Percentiles rank a stretch among this genome's conserved stretches.
Conservation (phyloP, 2,329 filamentous ascomycete genomes). For the Phyllachora maydis region DNA sequence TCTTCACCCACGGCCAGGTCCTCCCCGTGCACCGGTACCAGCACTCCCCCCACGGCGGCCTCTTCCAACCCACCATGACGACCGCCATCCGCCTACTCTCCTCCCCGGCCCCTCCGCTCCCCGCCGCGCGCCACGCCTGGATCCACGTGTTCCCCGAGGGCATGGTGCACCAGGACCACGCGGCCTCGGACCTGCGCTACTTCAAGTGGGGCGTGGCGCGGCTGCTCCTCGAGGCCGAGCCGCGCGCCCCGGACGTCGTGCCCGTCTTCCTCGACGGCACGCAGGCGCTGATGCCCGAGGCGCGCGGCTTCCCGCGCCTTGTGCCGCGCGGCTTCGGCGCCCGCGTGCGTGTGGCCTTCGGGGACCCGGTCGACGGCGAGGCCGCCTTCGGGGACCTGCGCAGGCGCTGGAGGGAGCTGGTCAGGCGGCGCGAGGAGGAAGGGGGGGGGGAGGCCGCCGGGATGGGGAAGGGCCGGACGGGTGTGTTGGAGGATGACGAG, state of each 20-base stretch:
- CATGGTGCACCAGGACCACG: conserved; percentile 77
- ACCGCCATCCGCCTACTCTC: conserved; percentile 75
- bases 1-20: conserved; percentile 81
- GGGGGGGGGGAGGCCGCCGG: conserved; percentile 9
- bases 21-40: conserved; percentile 69
- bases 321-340: conserved; percentile 58
- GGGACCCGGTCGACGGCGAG: conserved; percentile 55
- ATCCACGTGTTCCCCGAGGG: conserved; percentile 94
- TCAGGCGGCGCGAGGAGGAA: conserved; percentile 13
- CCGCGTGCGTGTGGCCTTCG: conserved; percentile 54
- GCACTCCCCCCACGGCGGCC: conserved; percentile 62
- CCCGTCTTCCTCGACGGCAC: conserved; percentile 91
- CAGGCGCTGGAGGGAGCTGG: conserved; percentile 50
- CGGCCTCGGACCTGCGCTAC: conserved; percentile 64
- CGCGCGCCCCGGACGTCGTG: conserved; percentile 70
- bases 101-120: conserved; percentile 22
- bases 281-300: conserved; percentile 74
- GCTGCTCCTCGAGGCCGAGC: conserved; percentile 74
- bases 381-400: conserved; percentile 60
- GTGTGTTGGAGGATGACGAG: conserved; percentile 43
- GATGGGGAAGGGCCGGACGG: conserved; percentile 13
- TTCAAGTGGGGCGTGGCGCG: conserved; percentile 96
- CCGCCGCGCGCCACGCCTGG: conserved; percentile 46
- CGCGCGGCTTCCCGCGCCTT: conserved; percentile 58
- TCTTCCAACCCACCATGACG: conserved; percentile 76